These are phyloP conservation scores for Fusarium drepaniforme DNA, from an alignment of 2,329 filamentous ascomycete species.

Conservation along the genomic window DNA sequence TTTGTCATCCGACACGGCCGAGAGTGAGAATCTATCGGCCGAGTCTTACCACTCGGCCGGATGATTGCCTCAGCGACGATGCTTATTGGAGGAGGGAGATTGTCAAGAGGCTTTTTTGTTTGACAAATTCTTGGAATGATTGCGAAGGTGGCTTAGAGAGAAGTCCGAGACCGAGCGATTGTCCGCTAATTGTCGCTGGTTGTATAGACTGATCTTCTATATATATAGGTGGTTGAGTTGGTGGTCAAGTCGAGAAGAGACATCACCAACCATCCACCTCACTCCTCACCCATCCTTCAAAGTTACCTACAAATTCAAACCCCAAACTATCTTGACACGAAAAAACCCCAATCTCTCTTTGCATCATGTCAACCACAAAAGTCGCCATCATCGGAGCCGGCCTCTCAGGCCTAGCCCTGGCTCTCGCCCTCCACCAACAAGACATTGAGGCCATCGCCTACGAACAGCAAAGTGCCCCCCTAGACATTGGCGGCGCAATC, in stretches of 20 bases:
- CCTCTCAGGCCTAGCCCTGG: constrained; percentile 64
- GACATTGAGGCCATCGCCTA: constrained; percentile 64
- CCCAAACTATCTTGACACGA: no score
- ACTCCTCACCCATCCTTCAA: not conserved
- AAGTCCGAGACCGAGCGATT: constrained; percentile 3
- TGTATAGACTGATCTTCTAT: not conserved
- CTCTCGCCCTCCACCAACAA: constrained; percentile 64
- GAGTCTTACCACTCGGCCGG: constrained; percentile 12
- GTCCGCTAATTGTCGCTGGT: not conserved
- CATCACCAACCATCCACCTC: not conserved
- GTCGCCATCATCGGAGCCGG: constrained; percentile 52
- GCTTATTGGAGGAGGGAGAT: constrained; percentile 17
- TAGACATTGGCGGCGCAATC: constrained; percentile 65
- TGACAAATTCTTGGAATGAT: not conserved
- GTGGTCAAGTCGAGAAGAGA: no score
- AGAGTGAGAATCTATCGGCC: not conserved
- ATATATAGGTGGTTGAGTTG: constrained; percentile 14
- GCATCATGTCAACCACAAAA: constrained; percentile 25
- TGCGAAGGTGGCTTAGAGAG: not conserved
- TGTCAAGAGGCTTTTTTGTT: not conserved
- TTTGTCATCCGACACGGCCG: constrained; percentile 13
- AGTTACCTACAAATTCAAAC: not conserved
- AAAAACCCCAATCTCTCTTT: no score
- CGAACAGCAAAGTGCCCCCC: constrained; percentile 59
- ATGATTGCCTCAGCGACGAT: not conserved